phyloP scores from a whole-genome alignment of 2,329 filamentous ascomycete genomes.

The Sclerotinia minor region DNA sequence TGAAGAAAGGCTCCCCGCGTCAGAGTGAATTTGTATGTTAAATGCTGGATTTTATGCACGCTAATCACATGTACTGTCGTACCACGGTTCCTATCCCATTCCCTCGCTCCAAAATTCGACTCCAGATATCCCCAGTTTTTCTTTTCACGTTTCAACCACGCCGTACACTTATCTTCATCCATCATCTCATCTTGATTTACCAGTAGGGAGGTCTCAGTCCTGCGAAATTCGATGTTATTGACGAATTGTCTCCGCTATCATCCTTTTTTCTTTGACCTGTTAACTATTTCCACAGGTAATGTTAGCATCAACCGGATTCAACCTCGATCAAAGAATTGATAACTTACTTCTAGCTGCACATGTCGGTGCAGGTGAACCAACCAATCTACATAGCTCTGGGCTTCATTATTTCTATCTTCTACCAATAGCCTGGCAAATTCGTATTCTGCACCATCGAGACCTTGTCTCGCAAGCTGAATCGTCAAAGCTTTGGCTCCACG shows the following conservation, averaged over 20 bases:
- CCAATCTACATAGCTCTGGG: slow-evolving; percentile 98
- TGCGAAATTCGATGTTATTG: slow-evolving; percentile 55
- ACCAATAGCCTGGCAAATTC: slow-evolving; percentile 91
- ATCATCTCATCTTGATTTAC: slow-evolving; percentile 42
- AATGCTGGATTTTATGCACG: slow-evolving; percentile 15
- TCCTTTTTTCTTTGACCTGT: slow-evolving; percentile 72
- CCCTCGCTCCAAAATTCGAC: not conserved
- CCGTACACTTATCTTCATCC: not conserved
- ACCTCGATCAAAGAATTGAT: not conserved
- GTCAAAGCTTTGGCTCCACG: slow-evolving; percentile 86
- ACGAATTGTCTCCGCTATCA: slow-evolving; percentile 51
- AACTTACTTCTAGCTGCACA: slow-evolving; percentile 80
- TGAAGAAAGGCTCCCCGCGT: not conserved
- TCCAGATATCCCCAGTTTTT: not conserved
- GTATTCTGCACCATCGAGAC: slow-evolving; percentile 91
- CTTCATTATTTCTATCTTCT: slow-evolving; percentile 96
- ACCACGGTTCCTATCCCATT: not conserved
- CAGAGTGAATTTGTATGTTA: slow-evolving; percentile 7
- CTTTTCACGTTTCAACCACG: not conserved
- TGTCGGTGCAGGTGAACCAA: slow-evolving; percentile 90
- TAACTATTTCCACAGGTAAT: slow-evolving; percentile 48
- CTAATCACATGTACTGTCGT: slow-evolving; percentile 14
- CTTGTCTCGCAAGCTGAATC: slow-evolving; percentile 87
- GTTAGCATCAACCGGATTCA: slow-evolving; percentile 18
- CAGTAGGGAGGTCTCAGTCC: slow-evolving; percentile 62